Evolutionary conservation across 352 stramenopile species (phyloP), one percentile per base, ranked within the genome.

Genomic region (Lagenidium giganteum): DNA sequence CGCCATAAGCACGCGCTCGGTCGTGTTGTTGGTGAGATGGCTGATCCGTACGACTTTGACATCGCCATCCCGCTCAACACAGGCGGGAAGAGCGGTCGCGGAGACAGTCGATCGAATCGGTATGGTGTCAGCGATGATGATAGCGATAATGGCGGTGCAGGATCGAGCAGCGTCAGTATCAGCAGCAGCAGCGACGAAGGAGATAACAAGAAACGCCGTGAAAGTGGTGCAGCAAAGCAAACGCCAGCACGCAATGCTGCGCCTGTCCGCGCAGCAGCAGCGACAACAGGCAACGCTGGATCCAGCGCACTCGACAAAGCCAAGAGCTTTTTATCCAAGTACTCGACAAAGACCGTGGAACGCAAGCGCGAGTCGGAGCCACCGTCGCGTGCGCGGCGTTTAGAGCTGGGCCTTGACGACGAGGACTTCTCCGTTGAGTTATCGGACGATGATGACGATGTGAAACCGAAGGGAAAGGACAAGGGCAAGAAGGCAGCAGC

Each of bases 281-380:
- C 41, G 42, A 47, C 30, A 35, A 28, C 6, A 56, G 48, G 13
- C 3, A 17, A 54, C 17, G 31, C 17, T 29, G 43, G 45, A 38
- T 23, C 29, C 14, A 81, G 44, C 46, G 75, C 67, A 17, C 47
- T 88, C 16, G 75, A 88, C 51, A 85, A 79, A 41, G 72, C 71
- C 20, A 85, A 83, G 59, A 83, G 45, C 23, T 84, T 85, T 42
- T 50, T 88, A 27, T 84, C 75, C 17, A 88, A 81, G 51, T 88
- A 88, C 54, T 81, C 74, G 27, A 57, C 42, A 41, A 75, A 64
- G 51, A 22, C 35, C 16, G 27, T 37, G 1, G 31, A n/a, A 57
- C 5, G 48, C 47, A 3, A 60, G 58, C 17, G 24, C 32, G n/a
- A 45, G 17, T 23, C 22, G 7, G 26, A 18, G n/a, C 26, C 26